Conservation (phyloP, 805 yeast genomes). For the Blastobotrys mokoenaii region DNA sequence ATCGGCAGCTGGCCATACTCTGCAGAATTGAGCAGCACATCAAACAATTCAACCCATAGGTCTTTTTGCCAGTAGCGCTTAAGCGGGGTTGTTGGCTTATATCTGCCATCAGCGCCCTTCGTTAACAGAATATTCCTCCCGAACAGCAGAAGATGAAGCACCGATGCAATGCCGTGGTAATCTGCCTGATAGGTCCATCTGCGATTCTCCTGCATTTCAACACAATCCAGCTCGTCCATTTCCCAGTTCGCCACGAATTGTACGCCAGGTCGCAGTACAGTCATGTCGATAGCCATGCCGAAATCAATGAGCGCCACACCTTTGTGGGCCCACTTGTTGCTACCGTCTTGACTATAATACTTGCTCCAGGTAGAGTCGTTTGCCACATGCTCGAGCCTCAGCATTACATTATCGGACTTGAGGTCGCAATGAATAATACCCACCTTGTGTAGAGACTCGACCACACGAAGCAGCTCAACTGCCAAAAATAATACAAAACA, state of each 20-base stretch:
- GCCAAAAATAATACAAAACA: constrained; percentile 53
- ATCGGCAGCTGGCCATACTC: constrained; percentile 34
- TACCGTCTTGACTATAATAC: constrained; percentile 30
- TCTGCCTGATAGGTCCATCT: constrained; percentile 79
- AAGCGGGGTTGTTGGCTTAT: constrained; percentile 38
- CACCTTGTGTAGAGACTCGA: constrained; percentile 53
- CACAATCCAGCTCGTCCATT: constrained; percentile 62
- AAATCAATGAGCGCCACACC: constrained; percentile 69
- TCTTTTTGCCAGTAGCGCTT: constrained; percentile 72
- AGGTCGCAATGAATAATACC: constrained; percentile 79
- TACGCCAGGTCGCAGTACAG: constrained; percentile 41
- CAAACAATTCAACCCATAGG: constrained; percentile 63
- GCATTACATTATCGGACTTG: constrained; percentile 81
- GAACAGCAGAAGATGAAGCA: constrained; percentile 64
- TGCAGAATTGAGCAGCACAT: constrained; percentile 53
- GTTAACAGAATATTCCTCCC: constrained; percentile 51
- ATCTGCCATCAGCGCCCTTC: constrained; percentile 18
- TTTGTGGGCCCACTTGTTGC: constrained; percentile 40
- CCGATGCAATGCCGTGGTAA: constrained; percentile 72
- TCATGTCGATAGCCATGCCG: constrained; percentile 70
- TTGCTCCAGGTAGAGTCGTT: constrained; percentile 14
- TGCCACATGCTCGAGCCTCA: constrained; percentile 36
- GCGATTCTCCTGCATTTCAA: constrained; percentile 48
- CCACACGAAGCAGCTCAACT: constrained; percentile 50
- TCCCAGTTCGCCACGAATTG: constrained; percentile 54